Conservation (phyloP, 192 early-diverging fungal genomes). For the Backusella westeae region DNA sequence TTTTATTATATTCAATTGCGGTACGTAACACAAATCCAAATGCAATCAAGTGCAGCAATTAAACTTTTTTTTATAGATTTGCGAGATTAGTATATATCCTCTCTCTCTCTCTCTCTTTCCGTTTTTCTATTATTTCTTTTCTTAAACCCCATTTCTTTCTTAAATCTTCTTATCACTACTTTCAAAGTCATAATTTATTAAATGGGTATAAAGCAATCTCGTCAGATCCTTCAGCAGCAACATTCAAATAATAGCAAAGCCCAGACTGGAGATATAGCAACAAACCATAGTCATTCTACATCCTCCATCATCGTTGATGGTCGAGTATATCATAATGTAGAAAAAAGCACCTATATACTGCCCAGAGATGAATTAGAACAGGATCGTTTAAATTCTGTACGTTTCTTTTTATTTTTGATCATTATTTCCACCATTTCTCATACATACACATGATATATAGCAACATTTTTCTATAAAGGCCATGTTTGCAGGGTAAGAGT, state of each 20-base stretch:
- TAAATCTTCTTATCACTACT: neutral
- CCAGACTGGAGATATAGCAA: no score
- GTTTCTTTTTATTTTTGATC: neutral
- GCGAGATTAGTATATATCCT: neutral
- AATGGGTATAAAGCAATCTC: neutral
- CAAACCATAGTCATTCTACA: conserved; percentile 2
- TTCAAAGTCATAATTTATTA: neutral
- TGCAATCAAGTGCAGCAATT: neutral
- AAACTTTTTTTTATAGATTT: conserved; percentile 1
- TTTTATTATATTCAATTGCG: neutral
- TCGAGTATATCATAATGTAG: conserved; percentile 30
- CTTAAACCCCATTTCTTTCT: neutral
- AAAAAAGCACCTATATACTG: conserved; percentile 24
- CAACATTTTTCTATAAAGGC: conserved; percentile 24
- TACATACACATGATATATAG: neutral
- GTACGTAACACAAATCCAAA: neutral
- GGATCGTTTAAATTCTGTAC: conserved; percentile 24
- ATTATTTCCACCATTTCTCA: neutral
- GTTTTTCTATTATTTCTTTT: neutral
- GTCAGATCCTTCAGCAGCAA: neutral
- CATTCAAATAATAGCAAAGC: neutral
- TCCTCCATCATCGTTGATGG: conserved; percentile 17
- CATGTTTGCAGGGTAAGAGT: neutral
- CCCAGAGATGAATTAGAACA: conserved; percentile 35
- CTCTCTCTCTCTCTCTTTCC: neutral